Percentiles rank a stretch among this genome's conserved stretches.
Conservation (phyloP, 805 yeast species). For the Cyberlindnera mycetangii region DNA sequence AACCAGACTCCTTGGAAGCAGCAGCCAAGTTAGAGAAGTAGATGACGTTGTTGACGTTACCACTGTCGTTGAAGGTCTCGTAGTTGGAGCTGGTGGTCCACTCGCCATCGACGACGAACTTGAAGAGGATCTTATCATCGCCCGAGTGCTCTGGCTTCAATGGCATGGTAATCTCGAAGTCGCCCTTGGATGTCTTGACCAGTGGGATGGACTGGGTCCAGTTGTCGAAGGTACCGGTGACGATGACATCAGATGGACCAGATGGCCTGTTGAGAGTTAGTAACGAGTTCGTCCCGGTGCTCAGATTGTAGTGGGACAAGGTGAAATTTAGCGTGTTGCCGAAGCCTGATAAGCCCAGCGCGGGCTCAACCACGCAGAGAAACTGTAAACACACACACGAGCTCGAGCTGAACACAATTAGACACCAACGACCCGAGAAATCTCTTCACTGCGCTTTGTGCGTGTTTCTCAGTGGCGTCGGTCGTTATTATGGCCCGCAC, state of each 20-base stretch:
- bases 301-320: no score
- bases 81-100: conserved; percentile 48
- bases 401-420: no score
- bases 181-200: conserved; percentile 57
- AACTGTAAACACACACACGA: no score
- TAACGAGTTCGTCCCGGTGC: neutral
- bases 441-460: no score
- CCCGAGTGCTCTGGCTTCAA: conserved; percentile 35
- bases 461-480: no score
- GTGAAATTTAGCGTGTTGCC: no score
- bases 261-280: conserved; percentile 34
- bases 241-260: conserved; percentile 56
- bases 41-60: conserved; percentile 38
- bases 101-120: conserved; percentile 67
- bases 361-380: no score
- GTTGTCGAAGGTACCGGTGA: conserved; percentile 69
- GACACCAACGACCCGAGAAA: no score
- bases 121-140: conserved; percentile 41
- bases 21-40: conserved; percentile 23
- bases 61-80: conserved; percentile 40
- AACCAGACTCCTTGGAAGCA: conserved; percentile 14
- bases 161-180: conserved; percentile 60
- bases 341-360: no score
- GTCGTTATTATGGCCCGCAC: neutral
- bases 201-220: conserved; percentile 62